phyloP scores from a whole-genome alignment of 495 filamentous ascomycete genomes.

The Cercophora samala region DNA sequence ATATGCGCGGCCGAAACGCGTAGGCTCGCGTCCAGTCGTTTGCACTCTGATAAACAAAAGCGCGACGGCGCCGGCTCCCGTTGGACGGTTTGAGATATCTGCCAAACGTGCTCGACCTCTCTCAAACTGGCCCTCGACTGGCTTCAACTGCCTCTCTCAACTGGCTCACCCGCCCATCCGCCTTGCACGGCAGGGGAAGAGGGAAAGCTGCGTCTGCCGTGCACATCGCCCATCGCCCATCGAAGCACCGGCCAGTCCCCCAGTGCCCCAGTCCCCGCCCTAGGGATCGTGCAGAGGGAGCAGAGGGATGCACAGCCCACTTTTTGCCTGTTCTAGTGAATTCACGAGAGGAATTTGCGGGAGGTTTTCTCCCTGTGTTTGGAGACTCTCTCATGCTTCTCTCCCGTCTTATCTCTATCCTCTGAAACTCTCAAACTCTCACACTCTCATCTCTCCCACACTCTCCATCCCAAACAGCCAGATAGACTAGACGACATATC shows the following conservation, averaged over 20 bases:
- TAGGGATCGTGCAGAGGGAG: slow-evolving; percentile 1
- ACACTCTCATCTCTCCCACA: too few relatives aligned
- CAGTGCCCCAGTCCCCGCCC: not conserved
- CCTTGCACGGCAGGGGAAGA: slow-evolving; percentile 5
- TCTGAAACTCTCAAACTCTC: not conserved
- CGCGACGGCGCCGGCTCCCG: slow-evolving; percentile 19
- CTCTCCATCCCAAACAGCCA: too few relatives aligned
- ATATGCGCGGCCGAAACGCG: slow-evolving; percentile 17
- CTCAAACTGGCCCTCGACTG: slow-evolving; percentile 14
- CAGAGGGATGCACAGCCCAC: slow-evolving; percentile 2
- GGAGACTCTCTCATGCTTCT: too few relatives aligned
- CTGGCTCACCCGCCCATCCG: slow-evolving; percentile 2
- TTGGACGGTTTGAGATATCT: slow-evolving; percentile 21
- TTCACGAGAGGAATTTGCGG: not conserved
- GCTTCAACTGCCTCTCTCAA: not conserved
- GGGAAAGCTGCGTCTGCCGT: not conserved
- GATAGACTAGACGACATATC: too few relatives aligned
- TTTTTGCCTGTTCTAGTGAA: not conserved
- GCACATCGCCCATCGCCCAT: not conserved
- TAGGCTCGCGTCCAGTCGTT: slow-evolving; percentile 20
- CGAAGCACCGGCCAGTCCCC: not conserved
- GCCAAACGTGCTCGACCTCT: slow-evolving; percentile 1
- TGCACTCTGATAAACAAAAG: slow-evolving; percentile 22
- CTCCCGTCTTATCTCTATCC: not conserved
- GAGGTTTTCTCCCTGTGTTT: not conserved